Base-by-base conservation (phyloP, 1,139 yeast species). In the Sugiyamaella paludigena region DNA sequence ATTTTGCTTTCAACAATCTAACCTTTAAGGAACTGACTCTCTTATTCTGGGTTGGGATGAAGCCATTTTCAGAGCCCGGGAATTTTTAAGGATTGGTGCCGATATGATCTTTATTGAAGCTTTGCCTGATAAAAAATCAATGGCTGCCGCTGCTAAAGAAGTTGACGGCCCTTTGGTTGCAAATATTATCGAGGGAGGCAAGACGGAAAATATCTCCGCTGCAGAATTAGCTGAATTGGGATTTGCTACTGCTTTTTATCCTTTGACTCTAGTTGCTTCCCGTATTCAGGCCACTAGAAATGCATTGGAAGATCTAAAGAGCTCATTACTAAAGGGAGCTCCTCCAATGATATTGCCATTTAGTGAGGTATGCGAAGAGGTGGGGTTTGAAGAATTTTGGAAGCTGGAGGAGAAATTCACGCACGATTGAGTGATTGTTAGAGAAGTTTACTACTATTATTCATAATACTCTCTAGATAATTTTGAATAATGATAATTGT, bases 161-260 rank as follows among this genome's bases (percentile, higher is more conserved):
- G 42, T 51, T 9, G 49, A 45, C 31, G 46, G 51, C 30, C 47
- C 44, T 19, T 41, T 51, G 11, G 45, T 50, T 19, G 54, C 54
- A 31, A 51, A 51, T 40, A 51, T 51, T 40, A 51, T 51, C 31
- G 54, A 51, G 36, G 54, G 54, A 11, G 54, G 54, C 43, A 51
- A 51, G 48, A 51, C 54, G 10, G 54, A 51, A 36, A 47, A 46
- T 26, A 40, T 51, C 4, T 36, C 51, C 6, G 54, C 51, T 2
- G 41, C 12, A 12, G 53, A 49, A 11, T 47, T 51, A 40, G 54
- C 53, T 6, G 37, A 33, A 15, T 27, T 51, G 13, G 54, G 54
- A 29, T 41, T 47, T 15, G 36, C 49, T 12, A 53, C 53, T 16
- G 53, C 54, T 1, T 49, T 49, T 35, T 51, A 51, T 36, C 54